Percentiles rank a stretch among this genome's conserved stretches.
These are phyloP conservation scores for Bacterosira constricta DNA, from an alignment of 108 stramenopile species.

Conservation along the genomic window DNA sequence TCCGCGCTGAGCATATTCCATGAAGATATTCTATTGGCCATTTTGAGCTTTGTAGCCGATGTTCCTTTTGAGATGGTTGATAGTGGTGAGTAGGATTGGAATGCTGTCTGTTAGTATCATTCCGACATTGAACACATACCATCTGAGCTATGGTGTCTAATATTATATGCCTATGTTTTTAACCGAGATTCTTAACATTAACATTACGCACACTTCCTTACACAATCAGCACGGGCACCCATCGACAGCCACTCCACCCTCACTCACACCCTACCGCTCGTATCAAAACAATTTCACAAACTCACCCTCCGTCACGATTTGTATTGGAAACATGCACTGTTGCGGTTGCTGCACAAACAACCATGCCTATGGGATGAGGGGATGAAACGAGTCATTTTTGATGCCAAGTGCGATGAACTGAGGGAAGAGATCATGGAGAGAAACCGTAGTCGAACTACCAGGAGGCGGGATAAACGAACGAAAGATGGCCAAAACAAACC, in stretches of 20 bases:
- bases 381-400: conserved; percentile 42
- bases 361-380: conserved; percentile 55
- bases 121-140: too few species aligned
- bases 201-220: neutral
- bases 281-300: conserved; percentile 61
- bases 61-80: conserved; percentile 51
- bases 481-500: conserved; percentile 13
- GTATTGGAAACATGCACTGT: conserved; percentile 55
- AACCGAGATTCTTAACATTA: neutral
- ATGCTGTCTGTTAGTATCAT: too few species aligned
- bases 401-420: conserved; percentile 25
- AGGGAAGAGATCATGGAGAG: conserved; percentile 12
- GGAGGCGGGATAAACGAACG: conserved; percentile 32
- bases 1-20: conserved; percentile 29
- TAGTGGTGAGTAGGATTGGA: neutral
- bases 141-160: neutral
- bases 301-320: conserved; percentile 42
- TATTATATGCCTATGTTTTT: neutral
- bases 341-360: conserved; percentile 43
- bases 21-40: conserved; percentile 57
- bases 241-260: conserved; percentile 39
- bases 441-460: conserved; percentile 4
- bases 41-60: conserved; percentile 67
- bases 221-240: conserved; percentile 2
- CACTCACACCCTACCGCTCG: conserved; percentile 59